Evolutionary conservation across 1,284 basidiomycete genomes (phyloP), one percentile per base, ranked within the genome.

Genomic region (Grifola frondosa): DNA sequence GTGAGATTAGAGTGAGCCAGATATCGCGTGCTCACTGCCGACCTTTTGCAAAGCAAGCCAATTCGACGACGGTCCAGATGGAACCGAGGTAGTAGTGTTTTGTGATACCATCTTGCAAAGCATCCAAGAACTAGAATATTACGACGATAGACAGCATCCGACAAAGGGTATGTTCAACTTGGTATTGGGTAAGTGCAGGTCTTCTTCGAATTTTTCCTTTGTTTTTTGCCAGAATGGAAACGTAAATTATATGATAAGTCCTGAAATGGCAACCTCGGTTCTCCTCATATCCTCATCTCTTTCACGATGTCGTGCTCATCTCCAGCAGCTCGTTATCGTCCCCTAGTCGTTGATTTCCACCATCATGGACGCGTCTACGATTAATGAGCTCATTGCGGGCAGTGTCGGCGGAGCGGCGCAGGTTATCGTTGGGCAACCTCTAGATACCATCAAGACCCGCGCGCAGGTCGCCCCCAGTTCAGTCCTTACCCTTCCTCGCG

Each of bases 391-490:
- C 23, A 62, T 89, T 28, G 84, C 88, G 3, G 88, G 89, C 9
- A 88, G 85, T 57, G 74, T 87, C 6, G 89, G 83, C 34, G 88
- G 87, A 15, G 87, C 85, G 2, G 81, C 85, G 0, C 84, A 86
- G 53, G 92, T 97, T 20, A 70, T 96, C 8, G 84, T 91, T 25
- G 92, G 92, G 3, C 91, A 93, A 57, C 88, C 88, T 4, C 70
- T 93, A 19, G 92, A 96, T 63, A 95, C 91, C 1, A 69, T 96
- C 62, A 95, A 94, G 71, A 88, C 84, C 17, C 74, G 84, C 38
- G 85, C 86, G 15, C 85, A 89, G 62, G 80, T 81, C 56, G 83
- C 85, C 25, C 84, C 87, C n/a, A 80, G 87, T 88, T 52, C 51
- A 58, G 54, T 59, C 34, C 31, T 40, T 26, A 31, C 16, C 44